phyloP scores from a whole-genome alignment of 139 green algal species.

The Picocystis salinarum region DNA sequence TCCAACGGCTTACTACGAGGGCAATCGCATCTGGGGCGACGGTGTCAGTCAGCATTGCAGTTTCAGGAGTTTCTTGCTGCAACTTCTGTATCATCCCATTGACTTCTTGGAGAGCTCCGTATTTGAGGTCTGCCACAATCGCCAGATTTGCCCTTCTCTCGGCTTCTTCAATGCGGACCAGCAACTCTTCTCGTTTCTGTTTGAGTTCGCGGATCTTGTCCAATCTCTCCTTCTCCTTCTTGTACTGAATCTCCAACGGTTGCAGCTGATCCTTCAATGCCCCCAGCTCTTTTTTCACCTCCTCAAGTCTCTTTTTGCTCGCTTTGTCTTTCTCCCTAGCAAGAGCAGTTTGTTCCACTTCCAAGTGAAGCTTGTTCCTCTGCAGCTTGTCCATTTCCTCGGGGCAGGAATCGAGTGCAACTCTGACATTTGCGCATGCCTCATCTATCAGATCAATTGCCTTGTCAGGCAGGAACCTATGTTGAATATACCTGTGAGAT shows the following conservation, averaged over 20 bases:
- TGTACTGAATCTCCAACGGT: constrained; percentile 58
- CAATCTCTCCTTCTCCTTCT: constrained; percentile 46
- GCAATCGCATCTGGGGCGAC: constrained; percentile 60
- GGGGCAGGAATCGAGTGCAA: constrained; percentile 48
- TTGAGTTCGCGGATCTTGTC: constrained; percentile 43
- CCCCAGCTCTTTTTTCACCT: constrained; percentile 47
- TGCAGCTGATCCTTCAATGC: constrained; percentile 49
- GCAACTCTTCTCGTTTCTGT: constrained; percentile 36
- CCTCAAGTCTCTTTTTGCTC: constrained; percentile 30
- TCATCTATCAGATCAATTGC: constrained; percentile 74
- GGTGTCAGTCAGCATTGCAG: constrained; percentile 56
- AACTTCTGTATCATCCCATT: constrained; percentile 35
- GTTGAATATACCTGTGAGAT: constrained; percentile 40
- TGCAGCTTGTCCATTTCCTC: constrained; percentile 70
- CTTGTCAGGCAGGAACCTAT: constrained; percentile 69
- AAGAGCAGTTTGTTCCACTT: constrained; percentile 58
- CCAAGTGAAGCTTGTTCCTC: constrained; percentile 24
- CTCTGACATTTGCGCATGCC: constrained; percentile 33
- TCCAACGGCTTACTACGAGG: constrained; percentile 64
- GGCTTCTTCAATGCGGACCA: constrained; percentile 43
- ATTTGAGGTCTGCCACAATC: constrained; percentile 29
- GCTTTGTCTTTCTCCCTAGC: constrained; percentile 69
- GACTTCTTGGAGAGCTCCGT: constrained; percentile 64
- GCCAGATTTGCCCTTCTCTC: constrained; percentile 54
- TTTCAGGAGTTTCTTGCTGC: constrained; percentile 10